phyloP scores from a whole-genome alignment of 2,329 filamentous ascomycete genomes.

The Pseudogymnoascus sp. region DNA sequence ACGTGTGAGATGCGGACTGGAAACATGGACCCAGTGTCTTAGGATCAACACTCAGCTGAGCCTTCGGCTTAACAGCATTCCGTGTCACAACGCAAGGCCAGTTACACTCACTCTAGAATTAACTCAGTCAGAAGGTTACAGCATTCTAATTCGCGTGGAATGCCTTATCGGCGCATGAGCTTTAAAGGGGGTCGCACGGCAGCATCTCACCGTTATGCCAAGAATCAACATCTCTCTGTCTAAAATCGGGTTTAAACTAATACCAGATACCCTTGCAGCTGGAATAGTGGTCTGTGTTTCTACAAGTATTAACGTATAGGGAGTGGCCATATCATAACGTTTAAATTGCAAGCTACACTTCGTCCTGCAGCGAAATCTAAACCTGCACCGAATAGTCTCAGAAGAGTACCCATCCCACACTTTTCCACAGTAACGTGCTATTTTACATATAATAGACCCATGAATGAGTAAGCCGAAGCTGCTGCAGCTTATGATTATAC shows the following conservation, averaged over 20 bases:
- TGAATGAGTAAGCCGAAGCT: background rate
- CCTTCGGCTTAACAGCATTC: background rate
- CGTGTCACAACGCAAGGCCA: background rate
- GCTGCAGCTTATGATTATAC: background rate
- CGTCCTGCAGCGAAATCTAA: background rate
- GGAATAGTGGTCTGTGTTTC: background rate
- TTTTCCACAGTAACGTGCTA: background rate
- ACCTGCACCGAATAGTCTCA: background rate
- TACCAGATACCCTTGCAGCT: background rate
- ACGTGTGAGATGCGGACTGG: conserved; percentile 3
- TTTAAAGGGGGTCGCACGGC: background rate
- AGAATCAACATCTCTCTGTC: background rate
- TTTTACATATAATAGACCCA: background rate
- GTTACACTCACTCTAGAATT: background rate
- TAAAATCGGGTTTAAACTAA: background rate
- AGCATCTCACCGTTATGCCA: background rate
- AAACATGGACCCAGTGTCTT: background rate
- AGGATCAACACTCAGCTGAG: conserved; percentile 1
- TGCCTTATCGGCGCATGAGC: background rate
- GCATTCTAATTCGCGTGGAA: background rate
- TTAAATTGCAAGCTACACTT: background rate
- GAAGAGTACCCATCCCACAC: background rate
- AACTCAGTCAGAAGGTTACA: conserved; percentile 1
- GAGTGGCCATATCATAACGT: background rate
- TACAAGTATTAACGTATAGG: background rate